Evolutionary conservation across 2,329 filamentous ascomycete genomes (phyloP).

Genomic region (Sporothrix pallida): DNA sequence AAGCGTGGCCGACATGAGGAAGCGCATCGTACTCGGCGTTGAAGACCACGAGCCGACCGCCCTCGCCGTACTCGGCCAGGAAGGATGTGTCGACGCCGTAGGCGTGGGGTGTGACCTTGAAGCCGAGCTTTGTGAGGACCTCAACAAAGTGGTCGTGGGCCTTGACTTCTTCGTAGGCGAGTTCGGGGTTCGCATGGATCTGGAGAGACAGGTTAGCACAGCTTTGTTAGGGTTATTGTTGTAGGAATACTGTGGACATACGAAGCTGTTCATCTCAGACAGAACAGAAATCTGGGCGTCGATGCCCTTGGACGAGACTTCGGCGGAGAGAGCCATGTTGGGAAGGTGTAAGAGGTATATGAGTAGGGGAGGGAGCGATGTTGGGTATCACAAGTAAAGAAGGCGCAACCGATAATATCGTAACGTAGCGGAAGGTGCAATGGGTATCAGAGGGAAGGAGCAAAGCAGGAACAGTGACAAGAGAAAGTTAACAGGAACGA

Average conservation of each 20-base stretch:
- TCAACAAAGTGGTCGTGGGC: conserved; percentile 57
- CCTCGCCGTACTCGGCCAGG: conserved; percentile 44
- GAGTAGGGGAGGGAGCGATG: conserved; percentile 3
- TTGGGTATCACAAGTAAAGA: not conserved
- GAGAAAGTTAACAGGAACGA: not conserved
- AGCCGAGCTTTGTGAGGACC: conserved; percentile 52
- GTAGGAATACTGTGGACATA: not conserved
- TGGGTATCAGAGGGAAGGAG: not conserved
- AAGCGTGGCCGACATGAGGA: conserved; percentile 50
- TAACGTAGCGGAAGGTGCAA: not conserved
- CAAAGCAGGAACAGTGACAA: not conserved
- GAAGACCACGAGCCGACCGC: conserved; percentile 37
- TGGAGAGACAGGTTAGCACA: conserved; percentile 10
- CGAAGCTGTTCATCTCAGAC: conserved; percentile 26
- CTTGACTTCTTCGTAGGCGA: conserved; percentile 55
- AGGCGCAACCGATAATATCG: not conserved
- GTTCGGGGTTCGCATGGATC: conserved; percentile 54
- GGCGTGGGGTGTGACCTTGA: conserved; percentile 53
- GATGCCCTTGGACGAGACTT: conserved; percentile 17
- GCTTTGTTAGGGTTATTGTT: not conserved
- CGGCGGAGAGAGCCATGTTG: conserved; percentile 25
- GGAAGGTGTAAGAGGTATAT: not conserved
- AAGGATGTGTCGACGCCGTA: conserved; percentile 60
- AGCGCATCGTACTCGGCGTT: conserved; percentile 43
- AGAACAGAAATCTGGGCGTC: conserved; percentile 30